Evolutionary conservation across 305 asterid genomes (phyloP), one percentile per base, ranked within the genome.

Genomic region (Fraxinus dipetala): DNA sequence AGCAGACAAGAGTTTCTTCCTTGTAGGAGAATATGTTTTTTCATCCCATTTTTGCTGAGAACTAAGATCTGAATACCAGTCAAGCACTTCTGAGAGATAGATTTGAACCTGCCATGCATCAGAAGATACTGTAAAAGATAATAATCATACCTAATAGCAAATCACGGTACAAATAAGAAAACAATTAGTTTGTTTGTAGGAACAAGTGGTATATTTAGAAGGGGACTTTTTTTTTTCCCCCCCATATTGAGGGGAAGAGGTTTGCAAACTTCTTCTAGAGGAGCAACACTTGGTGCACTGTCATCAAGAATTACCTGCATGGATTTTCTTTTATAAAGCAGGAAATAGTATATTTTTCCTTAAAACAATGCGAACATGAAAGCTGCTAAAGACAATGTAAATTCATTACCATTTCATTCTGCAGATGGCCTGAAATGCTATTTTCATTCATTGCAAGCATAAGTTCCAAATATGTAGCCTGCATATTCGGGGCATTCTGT

Each of bases 401-500:
- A 40, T 84, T 72, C 79, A 87, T 86, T 91, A 96, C 98, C 99
- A 95, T 96, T 95, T 96, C 99, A 88, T 91, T 95, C 92, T 95
- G 98, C 85, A 96, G 98, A 88, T 92, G 89, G 83, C 94, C 97
- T 0, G 99, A 87, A 85, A 93, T 91, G 87, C 93, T 88, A 78
- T 85, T 91, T 86, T 93, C 98, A 75, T 95, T 92, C 98, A 95
- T 95, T 81, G 96, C 88, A 85, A 95, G 91, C 98, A 93, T 96
- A 81, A 92, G 94, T 87, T 96, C 98, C 91, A 96, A 89, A 86
- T 96, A 96, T 48, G 94, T 92, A 70, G 97, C 91, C 91, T 95
- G 99, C 98, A 95, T 88, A 82, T 87, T 90, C 36, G 99, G 97
- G 84, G 98, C 98, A 89, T 96, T 95, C 90, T 96, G 93, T 87